Percentiles rank a stretch among this genome's conserved stretches.
Conservation (phyloP, 768 basidiomycete genomes). For the Chlorophyllum brunneum region DNA sequence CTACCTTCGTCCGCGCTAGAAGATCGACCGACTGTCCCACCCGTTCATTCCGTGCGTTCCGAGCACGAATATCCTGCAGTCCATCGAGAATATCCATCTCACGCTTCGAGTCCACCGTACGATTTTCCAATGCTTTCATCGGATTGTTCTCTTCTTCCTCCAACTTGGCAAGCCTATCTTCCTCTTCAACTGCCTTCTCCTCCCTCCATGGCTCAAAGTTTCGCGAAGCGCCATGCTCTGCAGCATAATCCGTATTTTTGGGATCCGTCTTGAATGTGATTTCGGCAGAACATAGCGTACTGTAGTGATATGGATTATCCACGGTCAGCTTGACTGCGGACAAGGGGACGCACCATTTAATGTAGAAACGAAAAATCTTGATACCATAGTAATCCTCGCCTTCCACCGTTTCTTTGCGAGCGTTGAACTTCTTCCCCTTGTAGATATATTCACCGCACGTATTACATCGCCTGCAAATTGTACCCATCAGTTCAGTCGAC, state of each 20-base stretch:
- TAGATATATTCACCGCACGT: constrained; percentile 99
- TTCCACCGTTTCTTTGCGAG: constrained; percentile 95
- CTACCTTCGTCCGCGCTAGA: constrained; percentile 51
- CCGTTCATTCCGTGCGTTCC: constrained; percentile 86
- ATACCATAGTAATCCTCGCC: constrained; percentile 98
- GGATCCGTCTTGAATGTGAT: constrained; percentile 99
- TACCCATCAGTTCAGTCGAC: constrained; percentile 13
- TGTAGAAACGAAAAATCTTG: constrained; percentile 93
- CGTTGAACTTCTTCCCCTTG: constrained; percentile 99
- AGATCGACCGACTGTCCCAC: constrained; percentile 74
- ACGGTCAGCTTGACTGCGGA: background rate
- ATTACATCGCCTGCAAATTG: constrained; percentile 71
- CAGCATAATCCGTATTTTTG: constrained; percentile 90
- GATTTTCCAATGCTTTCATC: constrained; percentile 95
- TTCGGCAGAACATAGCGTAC: constrained; percentile 94
- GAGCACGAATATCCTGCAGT: constrained; percentile 84
- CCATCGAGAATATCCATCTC: constrained; percentile 99
- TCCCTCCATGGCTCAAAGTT: constrained; percentile 99
- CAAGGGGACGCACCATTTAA: constrained; percentile 66
- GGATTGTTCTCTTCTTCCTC: constrained; percentile 96
- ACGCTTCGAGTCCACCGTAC: constrained; percentile 86
- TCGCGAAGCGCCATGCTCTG: constrained; percentile 94
- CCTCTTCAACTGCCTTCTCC: constrained; percentile 70
- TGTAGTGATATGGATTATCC: constrained; percentile 26
- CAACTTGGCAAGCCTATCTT: constrained; percentile 78